These are phyloP conservation scores for Globisporangium viniferum DNA, from an alignment of 352 stramenopile genomes.

Conservation along the genomic window DNA sequence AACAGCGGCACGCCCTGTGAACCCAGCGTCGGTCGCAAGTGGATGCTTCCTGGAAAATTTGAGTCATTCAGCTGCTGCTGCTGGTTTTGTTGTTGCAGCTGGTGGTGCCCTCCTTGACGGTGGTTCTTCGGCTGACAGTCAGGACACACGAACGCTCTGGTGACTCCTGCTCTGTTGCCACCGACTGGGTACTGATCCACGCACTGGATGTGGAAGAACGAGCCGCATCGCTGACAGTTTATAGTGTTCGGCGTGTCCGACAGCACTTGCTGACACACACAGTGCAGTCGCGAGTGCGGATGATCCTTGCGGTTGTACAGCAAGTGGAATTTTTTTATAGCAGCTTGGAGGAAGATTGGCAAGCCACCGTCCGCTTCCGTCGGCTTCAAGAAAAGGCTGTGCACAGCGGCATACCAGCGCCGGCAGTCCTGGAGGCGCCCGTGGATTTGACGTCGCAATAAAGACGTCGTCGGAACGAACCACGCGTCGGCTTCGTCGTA, in stretches of 20 bases:
- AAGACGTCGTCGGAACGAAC: slow-evolving; percentile 59
- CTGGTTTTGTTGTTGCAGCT: background rate
- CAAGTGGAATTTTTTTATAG: slow-evolving; percentile 30
- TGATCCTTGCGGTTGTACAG: slow-evolving; percentile 16
- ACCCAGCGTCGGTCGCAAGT: slow-evolving; percentile 16
- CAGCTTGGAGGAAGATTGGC: slow-evolving; percentile 42
- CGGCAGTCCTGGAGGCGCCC: slow-evolving; percentile 61
- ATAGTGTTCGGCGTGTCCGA: slow-evolving; percentile 47
- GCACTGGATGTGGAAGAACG: slow-evolving; percentile 60
- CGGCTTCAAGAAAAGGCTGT: slow-evolving; percentile 53
- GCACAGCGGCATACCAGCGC: slow-evolving; percentile 53
- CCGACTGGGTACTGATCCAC: slow-evolving; percentile 22
- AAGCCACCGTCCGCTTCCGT: slow-evolving; percentile 33
- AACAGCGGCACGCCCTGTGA: slow-evolving; percentile 42
- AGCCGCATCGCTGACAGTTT: slow-evolving; percentile 44
- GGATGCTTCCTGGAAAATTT: slow-evolving; percentile 6
- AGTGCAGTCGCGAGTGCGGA: slow-evolving; percentile 39
- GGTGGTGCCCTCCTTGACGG: slow-evolving; percentile 1
- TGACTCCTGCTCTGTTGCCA: background rate
- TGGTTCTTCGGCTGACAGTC: slow-evolving; percentile 18
- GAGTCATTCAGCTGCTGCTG: slow-evolving; percentile 4
- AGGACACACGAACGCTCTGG: slow-evolving; percentile 22
- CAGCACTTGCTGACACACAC: slow-evolving; percentile 69
- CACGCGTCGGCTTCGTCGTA: slow-evolving; percentile 48
- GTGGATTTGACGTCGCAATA: slow-evolving; percentile 62